Evolutionary conservation across 441 rosid genomes (phyloP).

Genomic region (Erodium trifolium): DNA sequence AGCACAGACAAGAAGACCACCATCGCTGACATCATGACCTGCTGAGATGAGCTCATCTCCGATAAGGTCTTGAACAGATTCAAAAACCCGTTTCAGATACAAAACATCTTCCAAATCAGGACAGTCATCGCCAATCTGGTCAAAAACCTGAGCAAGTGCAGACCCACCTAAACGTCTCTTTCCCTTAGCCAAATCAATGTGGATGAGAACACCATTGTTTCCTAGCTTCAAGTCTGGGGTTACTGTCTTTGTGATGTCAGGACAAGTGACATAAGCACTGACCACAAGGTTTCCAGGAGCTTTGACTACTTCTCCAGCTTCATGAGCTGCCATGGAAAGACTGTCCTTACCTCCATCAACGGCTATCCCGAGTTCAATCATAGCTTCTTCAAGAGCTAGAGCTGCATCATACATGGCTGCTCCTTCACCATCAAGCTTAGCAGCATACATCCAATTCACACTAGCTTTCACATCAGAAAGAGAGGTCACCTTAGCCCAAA

Average conservation of each 20-base stretch:
- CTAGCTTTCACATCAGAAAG: constrained; percentile 92
- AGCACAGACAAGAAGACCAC: constrained; percentile 65
- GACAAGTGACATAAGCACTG: constrained; percentile 78
- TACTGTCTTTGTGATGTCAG: constrained; percentile 83
- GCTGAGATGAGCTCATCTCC: constrained; percentile 50
- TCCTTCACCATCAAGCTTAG: constrained; percentile 95
- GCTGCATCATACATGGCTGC: constrained; percentile 97
- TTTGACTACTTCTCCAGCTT: constrained; percentile 75
- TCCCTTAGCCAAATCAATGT: constrained; percentile 85
- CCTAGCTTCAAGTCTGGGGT: constrained; percentile 86
- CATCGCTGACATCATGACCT: constrained; percentile 95
- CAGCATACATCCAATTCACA: constrained; percentile 99
- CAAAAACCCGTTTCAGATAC: constrained; percentile 64
- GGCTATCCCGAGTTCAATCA: constrained; percentile 92
- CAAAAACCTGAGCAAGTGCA: constrained; percentile 83
- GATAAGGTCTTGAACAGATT: constrained; percentile 64
- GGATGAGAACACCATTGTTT: constrained; percentile 63
- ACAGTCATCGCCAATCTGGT: constrained; percentile 73
- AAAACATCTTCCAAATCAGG: constrained; percentile 84
- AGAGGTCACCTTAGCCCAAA: constrained; percentile 87
- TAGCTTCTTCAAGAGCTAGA: constrained; percentile 64
- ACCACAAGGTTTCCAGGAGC: constrained; percentile 96
- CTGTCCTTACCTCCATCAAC: constrained; percentile 97
- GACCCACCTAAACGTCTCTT: constrained; percentile 84
- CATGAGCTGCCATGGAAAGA: constrained; percentile 91